These are phyloP conservation scores for Saccharomycodes ludwigii DNA, from an alignment of 805 yeast genomes.

Conservation along the genomic window DNA sequence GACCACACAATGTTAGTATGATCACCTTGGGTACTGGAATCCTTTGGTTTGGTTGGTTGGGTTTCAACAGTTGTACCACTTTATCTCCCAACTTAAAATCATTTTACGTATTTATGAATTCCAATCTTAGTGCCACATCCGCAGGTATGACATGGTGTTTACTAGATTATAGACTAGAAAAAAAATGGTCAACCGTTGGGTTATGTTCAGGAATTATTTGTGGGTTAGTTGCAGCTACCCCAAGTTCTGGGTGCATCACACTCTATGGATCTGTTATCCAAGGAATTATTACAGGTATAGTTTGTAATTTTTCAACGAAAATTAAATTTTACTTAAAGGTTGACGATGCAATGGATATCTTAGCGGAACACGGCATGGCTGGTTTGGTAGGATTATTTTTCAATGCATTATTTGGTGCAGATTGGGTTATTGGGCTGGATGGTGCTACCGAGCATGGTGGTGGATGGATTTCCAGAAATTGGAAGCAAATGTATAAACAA, in stretches of 20 bases:
- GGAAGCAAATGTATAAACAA: conserved; percentile 85
- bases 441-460: conserved; percentile 76
- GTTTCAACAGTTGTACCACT: conserved; percentile 88
- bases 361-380: conserved; percentile 98
- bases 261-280: conserved; percentile 82
- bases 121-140: conserved; percentile 78
- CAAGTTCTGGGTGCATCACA: conserved; percentile 84
- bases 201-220: conserved; percentile 91
- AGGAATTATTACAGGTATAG: conserved; percentile 68
- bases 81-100: conserved; percentile 73
- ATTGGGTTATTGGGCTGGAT: conserved; percentile 84
- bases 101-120: conserved; percentile 82
- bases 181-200: conserved; percentile 91
- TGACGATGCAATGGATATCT: conserved; percentile 87
- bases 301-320: conserved; percentile 85
- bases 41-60: conserved; percentile 93
- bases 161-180: conserved; percentile 76
- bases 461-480: conserved; percentile 87
- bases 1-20: conserved; percentile 91
- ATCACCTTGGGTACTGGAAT: conserved; percentile 80
- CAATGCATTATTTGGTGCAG: conserved; percentile 78
- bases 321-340: conserved; percentile 68
- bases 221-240: conserved; percentile 95
- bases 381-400: conserved; percentile 85
- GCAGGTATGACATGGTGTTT: conserved; percentile 91